Conservation (phyloP, 805 yeast species). For the Sporopachydermia lactativora region DNA sequence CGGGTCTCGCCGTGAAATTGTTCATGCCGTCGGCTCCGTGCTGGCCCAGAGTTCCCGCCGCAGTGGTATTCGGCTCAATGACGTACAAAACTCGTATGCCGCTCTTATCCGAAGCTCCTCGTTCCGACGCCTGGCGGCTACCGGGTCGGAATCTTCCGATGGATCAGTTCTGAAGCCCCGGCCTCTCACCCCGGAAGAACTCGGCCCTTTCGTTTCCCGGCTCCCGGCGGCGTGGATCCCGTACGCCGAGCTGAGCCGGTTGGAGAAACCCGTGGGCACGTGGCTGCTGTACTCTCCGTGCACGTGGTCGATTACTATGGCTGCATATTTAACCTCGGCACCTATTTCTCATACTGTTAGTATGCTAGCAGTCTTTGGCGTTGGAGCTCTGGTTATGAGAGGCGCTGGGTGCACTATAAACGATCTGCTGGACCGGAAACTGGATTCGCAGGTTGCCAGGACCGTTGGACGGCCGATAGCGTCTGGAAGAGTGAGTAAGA, state of each 20-base stretch:
- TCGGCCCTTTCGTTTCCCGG: constrained; percentile 35
- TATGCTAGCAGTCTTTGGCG: constrained; percentile 57
- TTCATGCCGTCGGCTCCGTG: not conserved
- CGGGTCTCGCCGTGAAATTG: not conserved
- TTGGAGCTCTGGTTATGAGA: constrained; percentile 85
- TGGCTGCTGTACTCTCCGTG: constrained; percentile 73
- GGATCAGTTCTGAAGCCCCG: not conserved
- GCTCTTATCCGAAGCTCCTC: not conserved
- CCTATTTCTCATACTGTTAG: constrained; percentile 46
- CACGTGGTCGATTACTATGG: constrained; percentile 87
- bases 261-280: constrained; percentile 96
- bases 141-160: not conserved
- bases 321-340: constrained; percentile 56
- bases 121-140: not conserved
- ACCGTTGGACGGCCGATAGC: constrained; percentile 91
- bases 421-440: constrained; percentile 71
- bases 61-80: not conserved
- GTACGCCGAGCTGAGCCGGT: constrained; percentile 79
- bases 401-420: constrained; percentile 97
- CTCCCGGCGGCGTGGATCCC: constrained; percentile 73
- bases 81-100: not conserved
- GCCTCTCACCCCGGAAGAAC: constrained; percentile 12
- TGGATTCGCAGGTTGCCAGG: constrained; percentile 77
- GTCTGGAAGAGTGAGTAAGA: constrained; percentile 59
- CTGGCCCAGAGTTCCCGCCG: not conserved